Evolutionary conservation across 768 basidiomycete species (phyloP).

Genomic region (Flagelloscypha sp.): DNA sequence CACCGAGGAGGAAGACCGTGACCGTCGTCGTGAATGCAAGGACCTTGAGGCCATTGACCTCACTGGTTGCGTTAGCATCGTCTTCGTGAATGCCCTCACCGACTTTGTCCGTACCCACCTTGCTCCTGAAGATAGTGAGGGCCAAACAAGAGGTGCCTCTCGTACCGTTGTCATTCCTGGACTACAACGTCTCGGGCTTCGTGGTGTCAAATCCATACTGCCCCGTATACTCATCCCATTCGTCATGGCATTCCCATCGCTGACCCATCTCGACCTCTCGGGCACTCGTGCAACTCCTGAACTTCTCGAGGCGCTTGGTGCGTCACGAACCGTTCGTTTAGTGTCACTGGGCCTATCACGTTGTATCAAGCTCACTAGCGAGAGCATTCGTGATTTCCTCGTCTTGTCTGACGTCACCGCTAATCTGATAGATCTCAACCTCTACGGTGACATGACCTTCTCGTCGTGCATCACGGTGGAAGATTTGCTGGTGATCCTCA

Average conservation of each 20-base stretch:
- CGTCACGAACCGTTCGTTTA: slow-evolving; percentile 58
- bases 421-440: slow-evolving; percentile 66
- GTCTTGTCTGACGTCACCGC: slow-evolving; percentile 55
- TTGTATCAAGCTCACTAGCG: slow-evolving; percentile 76
- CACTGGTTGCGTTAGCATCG: slow-evolving; percentile 89
- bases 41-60: slow-evolving; percentile 86
- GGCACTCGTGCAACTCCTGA: slow-evolving; percentile 77
- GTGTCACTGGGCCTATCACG: slow-evolving; percentile 77
- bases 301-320: slow-evolving; percentile 58
- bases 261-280: slow-evolving; percentile 88
- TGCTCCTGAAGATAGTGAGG: slow-evolving; percentile 30
- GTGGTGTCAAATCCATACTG: slow-evolving; percentile 72
- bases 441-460: slow-evolving; percentile 87
- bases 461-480: slow-evolving; percentile 58
- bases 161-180: slow-evolving; percentile 62
- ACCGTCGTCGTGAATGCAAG: slow-evolving; percentile 62
- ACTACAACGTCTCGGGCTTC: slow-evolving; percentile 70
- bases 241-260: slow-evolving; percentile 71
- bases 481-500: slow-evolving; percentile 62
- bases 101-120: slow-evolving; percentile 71
- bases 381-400: slow-evolving; percentile 68
- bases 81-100: slow-evolving; percentile 79
- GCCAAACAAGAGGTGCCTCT: background rate
- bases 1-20: slow-evolving; percentile 68
- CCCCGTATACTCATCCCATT: slow-evolving; percentile 63